Percentiles rank a stretch among this genome's conserved stretches.
Conservation (phyloP, 2,329 filamentous ascomycete species). For the Xylariomycetidae sp. region DNA sequence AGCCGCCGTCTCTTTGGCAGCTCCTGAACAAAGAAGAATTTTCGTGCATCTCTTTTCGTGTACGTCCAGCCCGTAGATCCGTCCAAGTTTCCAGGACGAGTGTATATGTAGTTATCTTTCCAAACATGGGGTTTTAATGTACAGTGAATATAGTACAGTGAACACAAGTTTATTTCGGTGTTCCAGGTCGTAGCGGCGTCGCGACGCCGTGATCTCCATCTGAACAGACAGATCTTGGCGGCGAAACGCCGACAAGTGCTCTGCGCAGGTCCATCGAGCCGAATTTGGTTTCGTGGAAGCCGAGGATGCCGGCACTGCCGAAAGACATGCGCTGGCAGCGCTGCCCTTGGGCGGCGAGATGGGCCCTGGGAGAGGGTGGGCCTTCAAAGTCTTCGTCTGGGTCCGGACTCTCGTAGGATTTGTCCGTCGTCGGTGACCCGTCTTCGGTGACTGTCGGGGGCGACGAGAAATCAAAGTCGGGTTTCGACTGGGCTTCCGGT, state of each 20-base stretch:
- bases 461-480: conserved; percentile 21
- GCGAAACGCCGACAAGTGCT: conserved; percentile 11
- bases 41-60: no score
- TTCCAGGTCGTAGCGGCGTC: no score
- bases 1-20: no score
- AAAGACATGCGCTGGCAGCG: conserved; percentile 21
- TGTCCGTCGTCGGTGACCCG: background rate
- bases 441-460: conserved; percentile 10
- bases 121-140: no score
- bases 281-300: conserved; percentile 23
- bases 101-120: no score
- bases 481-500: conserved; percentile 21
- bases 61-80: no score
- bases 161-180: no score
- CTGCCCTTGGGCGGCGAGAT: conserved; percentile 5
- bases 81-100: no score
- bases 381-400: conserved; percentile 7
- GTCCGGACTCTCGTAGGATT: conserved; percentile 3
- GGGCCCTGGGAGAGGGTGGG: background rate
- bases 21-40: no score
- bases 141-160: no score
- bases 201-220: no score
- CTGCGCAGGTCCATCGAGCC: conserved; percentile 17
- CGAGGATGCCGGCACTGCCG: conserved; percentile 25
- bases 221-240: no score